Percentiles rank a stretch among this genome's conserved stretches.
These are phyloP conservation scores for Aeminium ludgeri DNA, from an alignment of 495 filamentous ascomycete species.

Conservation along the genomic window DNA sequence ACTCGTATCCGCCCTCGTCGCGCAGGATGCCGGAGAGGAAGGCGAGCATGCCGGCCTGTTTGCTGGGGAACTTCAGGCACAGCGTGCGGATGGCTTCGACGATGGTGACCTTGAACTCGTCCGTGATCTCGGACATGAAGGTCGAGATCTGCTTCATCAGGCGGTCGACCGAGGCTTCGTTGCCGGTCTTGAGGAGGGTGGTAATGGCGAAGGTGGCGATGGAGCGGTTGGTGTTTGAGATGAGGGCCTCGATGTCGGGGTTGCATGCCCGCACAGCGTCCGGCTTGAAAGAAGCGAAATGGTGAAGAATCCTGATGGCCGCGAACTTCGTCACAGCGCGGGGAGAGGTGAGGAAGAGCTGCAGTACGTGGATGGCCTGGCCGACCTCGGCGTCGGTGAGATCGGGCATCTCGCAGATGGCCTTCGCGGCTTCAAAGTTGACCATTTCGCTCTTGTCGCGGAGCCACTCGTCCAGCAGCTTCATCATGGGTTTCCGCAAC, in stretches of 20 bases:
- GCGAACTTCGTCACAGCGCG: conserved; percentile 95
- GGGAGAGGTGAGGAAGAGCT: conserved; percentile 93
- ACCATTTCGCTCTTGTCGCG: conserved; percentile 99
- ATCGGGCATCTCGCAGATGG: conserved; percentile 86
- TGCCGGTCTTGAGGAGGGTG: conserved; percentile 92
- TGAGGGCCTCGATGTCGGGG: conserved; percentile 87
- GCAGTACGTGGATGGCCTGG: conserved; percentile 86
- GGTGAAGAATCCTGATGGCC: conserved; percentile 90
- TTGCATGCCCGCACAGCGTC: conserved; percentile 86
- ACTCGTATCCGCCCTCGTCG: conserved; percentile 95
- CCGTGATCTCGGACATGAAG: conserved; percentile 95
- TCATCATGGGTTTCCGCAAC: conserved; percentile 85
- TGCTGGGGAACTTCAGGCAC: conserved; percentile 93
- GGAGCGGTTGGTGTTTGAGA: conserved; percentile 90
- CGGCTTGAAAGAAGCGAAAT: conserved; percentile 87
- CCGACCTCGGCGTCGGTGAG: conserved; percentile 81
- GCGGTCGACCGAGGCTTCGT: conserved; percentile 89
- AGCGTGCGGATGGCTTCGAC: conserved; percentile 94
- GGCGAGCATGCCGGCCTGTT: conserved; percentile 92
- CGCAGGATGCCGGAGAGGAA: conserved; percentile 90
- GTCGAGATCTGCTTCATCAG: conserved; percentile 94
- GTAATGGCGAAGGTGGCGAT: conserved; percentile 98
- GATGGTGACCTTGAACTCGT: conserved; percentile 99
- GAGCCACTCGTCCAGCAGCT: conserved; percentile 87
- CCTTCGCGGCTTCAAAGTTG: conserved; percentile 97